Conservation (phyloP, 2,329 filamentous ascomycete species). For the Trichocomaceae sp. region DNA sequence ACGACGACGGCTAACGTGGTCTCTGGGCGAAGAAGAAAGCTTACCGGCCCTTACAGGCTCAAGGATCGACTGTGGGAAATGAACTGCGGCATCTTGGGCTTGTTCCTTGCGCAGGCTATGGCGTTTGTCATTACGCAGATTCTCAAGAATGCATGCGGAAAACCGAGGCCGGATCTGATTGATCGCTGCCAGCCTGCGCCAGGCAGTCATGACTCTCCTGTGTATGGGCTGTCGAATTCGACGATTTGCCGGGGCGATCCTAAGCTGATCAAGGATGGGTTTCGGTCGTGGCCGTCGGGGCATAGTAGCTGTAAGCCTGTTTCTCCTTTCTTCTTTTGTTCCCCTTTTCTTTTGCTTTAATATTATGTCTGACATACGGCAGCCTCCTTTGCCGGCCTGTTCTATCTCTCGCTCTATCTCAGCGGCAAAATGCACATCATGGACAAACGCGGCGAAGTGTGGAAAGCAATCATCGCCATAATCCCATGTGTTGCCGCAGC, state of each 20-base stretch:
- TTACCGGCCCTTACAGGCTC: slow-evolving; percentile 45
- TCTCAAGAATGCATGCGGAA: slow-evolving; percentile 54
- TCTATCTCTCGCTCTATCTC: slow-evolving; percentile 55
- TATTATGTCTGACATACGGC: no score
- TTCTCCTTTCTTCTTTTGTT: no score
- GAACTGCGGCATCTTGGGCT: slow-evolving; percentile 54
- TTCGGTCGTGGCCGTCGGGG: slow-evolving; percentile 54
- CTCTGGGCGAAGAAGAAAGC: slow-evolving; percentile 24
- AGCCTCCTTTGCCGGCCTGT: slow-evolving; percentile 54
- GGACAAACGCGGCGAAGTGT: slow-evolving; percentile 55
- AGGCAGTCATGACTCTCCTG: slow-evolving; percentile 29
- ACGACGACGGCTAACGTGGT: slow-evolving; percentile 19
- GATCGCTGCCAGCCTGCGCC: slow-evolving; percentile 44
- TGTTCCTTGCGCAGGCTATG: slow-evolving; percentile 48
- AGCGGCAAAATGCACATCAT: slow-evolving; percentile 54
- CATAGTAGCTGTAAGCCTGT: slow-evolving; percentile 47
- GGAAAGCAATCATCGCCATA: slow-evolving; percentile 52
- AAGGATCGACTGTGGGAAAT: slow-evolving; percentile 56
- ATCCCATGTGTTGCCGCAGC: slow-evolving; percentile 49
- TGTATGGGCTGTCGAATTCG: slow-evolving; percentile 40
- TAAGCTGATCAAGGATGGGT: slow-evolving; percentile 51
- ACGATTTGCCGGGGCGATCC: slow-evolving; percentile 48
- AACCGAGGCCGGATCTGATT: slow-evolving; percentile 55
- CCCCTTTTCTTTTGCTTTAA: no score
- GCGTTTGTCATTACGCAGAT: slow-evolving; percentile 53